These are phyloP conservation scores for Dipodascopsis tothii DNA, from an alignment of 805 yeast genomes.

Conservation along the genomic window DNA sequence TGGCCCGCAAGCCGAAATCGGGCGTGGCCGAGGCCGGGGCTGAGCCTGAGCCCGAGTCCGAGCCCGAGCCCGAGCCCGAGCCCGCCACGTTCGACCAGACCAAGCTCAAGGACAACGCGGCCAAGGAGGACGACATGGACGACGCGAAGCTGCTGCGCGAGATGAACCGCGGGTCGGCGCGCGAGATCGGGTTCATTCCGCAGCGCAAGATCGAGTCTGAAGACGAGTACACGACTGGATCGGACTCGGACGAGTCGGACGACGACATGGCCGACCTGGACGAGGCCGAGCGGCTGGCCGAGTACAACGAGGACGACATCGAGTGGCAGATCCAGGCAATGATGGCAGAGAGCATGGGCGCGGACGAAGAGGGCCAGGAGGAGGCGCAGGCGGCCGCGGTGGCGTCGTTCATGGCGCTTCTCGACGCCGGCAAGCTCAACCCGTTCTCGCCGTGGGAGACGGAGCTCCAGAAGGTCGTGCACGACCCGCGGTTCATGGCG, in stretches of 20 bases:
- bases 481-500: conserved; percentile 38
- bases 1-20: background rate
- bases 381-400: conserved; percentile 23
- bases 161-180: background rate
- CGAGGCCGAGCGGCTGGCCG: conserved; percentile 7
- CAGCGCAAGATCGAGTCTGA: background rate
- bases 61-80: background rate
- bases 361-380: conserved; percentile 9
- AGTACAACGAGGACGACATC: conserved; percentile 24
- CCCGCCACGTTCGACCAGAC: background rate
- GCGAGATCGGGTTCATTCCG: background rate
- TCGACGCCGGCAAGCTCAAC: conserved; percentile 34
- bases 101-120: background rate
- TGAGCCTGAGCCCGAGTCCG: no score
- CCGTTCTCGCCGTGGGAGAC: conserved; percentile 45
- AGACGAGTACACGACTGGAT: background rate
- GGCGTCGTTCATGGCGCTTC: conserved; percentile 33
- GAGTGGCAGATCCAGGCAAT: conserved; percentile 22
- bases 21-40: background rate
- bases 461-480: conserved; percentile 37
- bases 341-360: conserved; percentile 10
- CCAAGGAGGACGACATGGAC: background rate
- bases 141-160: background rate
- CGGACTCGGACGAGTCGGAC: conserved; percentile 7
- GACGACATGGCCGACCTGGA: conserved; percentile 10